Percentiles rank a stretch among this genome's conserved stretches.
phyloP scores from a whole-genome alignment of 257 asterid genomes.

The Capsicum chinense region DNA sequence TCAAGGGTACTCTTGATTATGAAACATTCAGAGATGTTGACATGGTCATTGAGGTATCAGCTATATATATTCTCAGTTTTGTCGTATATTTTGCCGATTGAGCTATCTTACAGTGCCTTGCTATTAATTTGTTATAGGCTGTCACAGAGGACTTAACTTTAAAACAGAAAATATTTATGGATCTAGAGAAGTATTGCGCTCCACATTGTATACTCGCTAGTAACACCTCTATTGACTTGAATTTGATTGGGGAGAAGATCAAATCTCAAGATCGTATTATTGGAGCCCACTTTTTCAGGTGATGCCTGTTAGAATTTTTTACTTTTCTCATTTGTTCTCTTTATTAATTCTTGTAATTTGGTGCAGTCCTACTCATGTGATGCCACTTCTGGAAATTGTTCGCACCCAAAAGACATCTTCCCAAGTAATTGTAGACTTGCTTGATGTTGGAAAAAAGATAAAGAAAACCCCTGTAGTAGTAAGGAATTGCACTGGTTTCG shows the following conservation, averaged over 20 bases:
- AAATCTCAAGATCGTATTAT: slow-evolving; percentile 80
- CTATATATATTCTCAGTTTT: neutral
- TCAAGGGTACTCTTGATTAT: slow-evolving; percentile 84
- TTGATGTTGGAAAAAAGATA: slow-evolving; percentile 88
- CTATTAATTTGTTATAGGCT: slow-evolving; percentile 54
- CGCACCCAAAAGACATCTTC: slow-evolving; percentile 89
- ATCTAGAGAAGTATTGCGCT: slow-evolving; percentile 84
- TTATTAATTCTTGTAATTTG: slow-evolving; percentile 3
- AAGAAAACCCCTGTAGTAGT: slow-evolving; percentile 60
- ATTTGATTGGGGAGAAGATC: slow-evolving; percentile 80
- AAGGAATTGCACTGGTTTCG: no score
- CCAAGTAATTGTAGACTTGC: slow-evolving; percentile 78
- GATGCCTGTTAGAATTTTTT: neutral
- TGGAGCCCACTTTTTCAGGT: slow-evolving; percentile 99
- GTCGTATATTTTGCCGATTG: neutral
- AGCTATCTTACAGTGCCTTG: neutral
- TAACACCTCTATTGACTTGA: slow-evolving; percentile 87
- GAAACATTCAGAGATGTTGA: slow-evolving; percentile 89
- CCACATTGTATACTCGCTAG: slow-evolving; percentile 93
- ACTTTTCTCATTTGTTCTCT: neutral
- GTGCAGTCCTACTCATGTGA: slow-evolving; percentile 96
- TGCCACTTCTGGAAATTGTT: slow-evolving; percentile 96
- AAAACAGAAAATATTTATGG: slow-evolving; percentile 90
- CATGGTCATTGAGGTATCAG: slow-evolving; percentile 93
- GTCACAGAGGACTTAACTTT: slow-evolving; percentile 82